A percentile compares a stretch with the other conserved stretches of the same genome.
phyloP scores from a whole-genome alignment of 2,329 filamentous ascomycete species.

The Diplodia mutila region DNA sequence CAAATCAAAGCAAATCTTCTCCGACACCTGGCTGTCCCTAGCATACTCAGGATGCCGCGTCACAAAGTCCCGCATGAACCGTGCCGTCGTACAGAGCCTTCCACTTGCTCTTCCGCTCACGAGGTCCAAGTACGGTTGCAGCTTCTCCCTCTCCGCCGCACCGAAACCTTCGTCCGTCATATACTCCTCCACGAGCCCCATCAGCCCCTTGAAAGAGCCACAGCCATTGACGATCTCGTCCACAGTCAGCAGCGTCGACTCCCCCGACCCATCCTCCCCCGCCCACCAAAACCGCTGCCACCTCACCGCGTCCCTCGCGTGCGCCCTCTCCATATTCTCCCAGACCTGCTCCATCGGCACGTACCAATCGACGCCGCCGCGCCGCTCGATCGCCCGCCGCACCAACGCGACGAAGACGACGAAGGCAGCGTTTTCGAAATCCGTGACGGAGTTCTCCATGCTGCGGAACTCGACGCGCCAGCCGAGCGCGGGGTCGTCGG shows the following conservation, averaged over 20 bases:
- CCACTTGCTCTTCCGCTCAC: neutral
- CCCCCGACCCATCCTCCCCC: neutral
- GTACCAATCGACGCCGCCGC: too few relatives aligned
- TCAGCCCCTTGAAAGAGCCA: neutral
- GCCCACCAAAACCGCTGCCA: neutral
- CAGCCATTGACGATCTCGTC: constrained; percentile 1
- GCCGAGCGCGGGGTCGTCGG: neutral
- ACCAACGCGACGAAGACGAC: too few relatives aligned
- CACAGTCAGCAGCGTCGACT: neutral
- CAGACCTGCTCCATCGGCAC: too few relatives aligned
- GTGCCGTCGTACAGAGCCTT: neutral
- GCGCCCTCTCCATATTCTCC: too few relatives aligned
- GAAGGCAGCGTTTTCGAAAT: neutral
- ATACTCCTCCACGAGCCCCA: neutral
- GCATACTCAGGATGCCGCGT: neutral
- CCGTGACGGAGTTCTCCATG: neutral
- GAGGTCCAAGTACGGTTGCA: neutral
- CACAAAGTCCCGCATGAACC: neutral
- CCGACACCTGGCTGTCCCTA: neutral
- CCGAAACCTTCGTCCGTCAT: neutral
- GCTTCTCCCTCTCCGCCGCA: neutral
- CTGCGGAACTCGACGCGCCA: neutral
- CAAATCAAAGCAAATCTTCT: neutral
- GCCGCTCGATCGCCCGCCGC: too few relatives aligned
- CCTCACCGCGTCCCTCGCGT: too few relatives aligned